Evolutionary conservation across 345 rosid species (phyloP), one percentile per base, ranked within the genome.

Genomic region (Mercurialis annua): DNA sequence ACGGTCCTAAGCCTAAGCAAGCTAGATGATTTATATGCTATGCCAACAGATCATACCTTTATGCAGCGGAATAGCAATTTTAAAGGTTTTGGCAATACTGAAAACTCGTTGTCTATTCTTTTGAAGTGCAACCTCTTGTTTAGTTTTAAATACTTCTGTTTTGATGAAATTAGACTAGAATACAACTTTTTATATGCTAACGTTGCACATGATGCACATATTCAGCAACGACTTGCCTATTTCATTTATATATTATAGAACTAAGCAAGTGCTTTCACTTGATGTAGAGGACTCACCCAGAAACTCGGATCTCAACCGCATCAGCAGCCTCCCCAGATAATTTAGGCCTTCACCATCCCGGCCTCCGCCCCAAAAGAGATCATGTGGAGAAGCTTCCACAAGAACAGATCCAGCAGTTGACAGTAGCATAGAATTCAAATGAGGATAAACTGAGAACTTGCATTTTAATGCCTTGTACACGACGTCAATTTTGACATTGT

Each of bases 361-460:
- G 29, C 98, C 97, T 58, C 98, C 97, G 20, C 97, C 97, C 98
- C 98, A 92, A 59, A 88, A 92, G 11, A 85, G 92, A 84, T 92
- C 92, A 27, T 90, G 96, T 2, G 97, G 98, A 29, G 97, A 90
- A 63, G 98, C 96, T 81, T 90, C 92, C 47, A 90, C 98, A 14
- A 92, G 86, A 53, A 84, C 86, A 0, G 93, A 88, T 31, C 97
- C 96, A 53, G 77, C 86, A 4, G 98, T 88, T 3, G 92, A 85
- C 15, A 87, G 84, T 75, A 92, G 79, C 88, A 85, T 83, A 9
- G 83, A 80, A 48, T 90, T 88, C 84, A 90, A 74, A 75, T 92
- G 92, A 71, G 97, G 92, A 74, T 92, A 92, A 34, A 80, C 83
- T 0, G 96, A 90, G 73, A 92, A 90, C 78, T 92, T 92, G 83